Conservation (phyloP, 2,329 filamentous ascomycete species). For the Alternaria brassicae region DNA sequence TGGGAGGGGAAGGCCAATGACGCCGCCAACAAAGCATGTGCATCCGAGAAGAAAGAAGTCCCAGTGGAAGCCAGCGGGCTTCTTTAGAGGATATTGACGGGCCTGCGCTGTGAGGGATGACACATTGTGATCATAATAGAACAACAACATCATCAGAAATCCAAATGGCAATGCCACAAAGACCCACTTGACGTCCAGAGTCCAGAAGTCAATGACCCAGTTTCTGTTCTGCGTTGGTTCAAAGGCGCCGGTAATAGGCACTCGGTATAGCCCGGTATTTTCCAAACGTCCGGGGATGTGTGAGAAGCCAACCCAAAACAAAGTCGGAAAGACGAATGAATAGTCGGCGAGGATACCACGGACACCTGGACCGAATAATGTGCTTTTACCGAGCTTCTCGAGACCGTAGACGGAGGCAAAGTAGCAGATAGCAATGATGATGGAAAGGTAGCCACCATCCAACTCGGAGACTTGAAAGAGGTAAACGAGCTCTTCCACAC, state of each 20-base stretch:
- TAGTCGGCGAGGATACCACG: constrained; percentile 61
- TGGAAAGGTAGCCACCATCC: constrained; percentile 57
- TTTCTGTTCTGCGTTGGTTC: constrained; percentile 55
- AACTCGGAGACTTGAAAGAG: constrained; percentile 55
- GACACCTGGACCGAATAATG: constrained; percentile 54
- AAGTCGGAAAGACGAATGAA: constrained; percentile 56
- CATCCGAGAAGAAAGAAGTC: constrained; percentile 64
- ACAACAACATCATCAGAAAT: constrained; percentile 61
- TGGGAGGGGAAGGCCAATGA: constrained; percentile 61
- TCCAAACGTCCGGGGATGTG: constrained; percentile 59
- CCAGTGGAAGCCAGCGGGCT: constrained; percentile 65
- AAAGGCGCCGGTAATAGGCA: constrained; percentile 57
- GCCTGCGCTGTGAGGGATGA: constrained; percentile 62
- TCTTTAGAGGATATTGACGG: constrained; percentile 60
- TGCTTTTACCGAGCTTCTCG: constrained; percentile 58
- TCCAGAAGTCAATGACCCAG: constrained; percentile 64
- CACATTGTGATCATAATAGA: constrained; percentile 65
- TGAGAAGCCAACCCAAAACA: constrained; percentile 63
- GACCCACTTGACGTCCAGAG: constrained; percentile 59
- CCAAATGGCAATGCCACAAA: constrained; percentile 63
- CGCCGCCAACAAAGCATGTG: constrained; percentile 60
- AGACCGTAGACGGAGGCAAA: constrained; percentile 60
- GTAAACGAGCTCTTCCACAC: constrained; percentile 63
- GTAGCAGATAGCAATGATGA: constrained; percentile 61
- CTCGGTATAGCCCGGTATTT: constrained; percentile 50